Percentiles rank a stretch among this genome's conserved stretches.
phyloP scores from a whole-genome alignment of 208 protist genomes.

The Leishmania turanica region DNA sequence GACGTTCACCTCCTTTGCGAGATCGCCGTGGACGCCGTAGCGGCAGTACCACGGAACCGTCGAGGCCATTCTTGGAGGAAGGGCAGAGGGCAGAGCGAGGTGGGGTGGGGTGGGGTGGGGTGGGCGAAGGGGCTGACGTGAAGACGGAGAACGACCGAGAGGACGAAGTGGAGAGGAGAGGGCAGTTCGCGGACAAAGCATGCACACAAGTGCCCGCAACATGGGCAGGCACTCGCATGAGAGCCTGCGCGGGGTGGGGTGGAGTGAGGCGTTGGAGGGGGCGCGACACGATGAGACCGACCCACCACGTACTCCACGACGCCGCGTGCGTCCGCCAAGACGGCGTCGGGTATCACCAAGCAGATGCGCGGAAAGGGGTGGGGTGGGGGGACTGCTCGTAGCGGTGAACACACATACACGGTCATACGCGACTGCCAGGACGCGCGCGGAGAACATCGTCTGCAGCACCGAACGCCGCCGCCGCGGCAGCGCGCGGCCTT shows the following conservation, averaged over 20 bases:
- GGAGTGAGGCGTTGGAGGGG: background rate
- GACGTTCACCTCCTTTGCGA: constrained; percentile 31
- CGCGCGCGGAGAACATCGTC: background rate
- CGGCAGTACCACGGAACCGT: constrained; percentile 48
- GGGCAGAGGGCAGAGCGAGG: background rate
- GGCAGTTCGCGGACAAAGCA: background rate
- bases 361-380: background rate
- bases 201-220: background rate
- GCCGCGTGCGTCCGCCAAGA: background rate
- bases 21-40: constrained; percentile 41
- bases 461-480: background rate
- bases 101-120: background rate
- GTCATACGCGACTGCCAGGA: background rate
- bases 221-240: background rate
- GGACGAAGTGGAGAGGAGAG: background rate
- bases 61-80: constrained; percentile 1
- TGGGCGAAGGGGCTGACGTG: background rate
- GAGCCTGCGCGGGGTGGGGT: background rate
- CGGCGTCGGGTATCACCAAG: background rate
- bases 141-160: background rate
- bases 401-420: background rate
- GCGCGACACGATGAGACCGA: background rate
- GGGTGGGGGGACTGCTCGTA: background rate
- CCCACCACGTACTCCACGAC: background rate
- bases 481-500: background rate